These are phyloP conservation scores for Carex sylvatica DNA, from an alignment of 202 grass and related monocot species.

Conservation along the genomic window DNA sequence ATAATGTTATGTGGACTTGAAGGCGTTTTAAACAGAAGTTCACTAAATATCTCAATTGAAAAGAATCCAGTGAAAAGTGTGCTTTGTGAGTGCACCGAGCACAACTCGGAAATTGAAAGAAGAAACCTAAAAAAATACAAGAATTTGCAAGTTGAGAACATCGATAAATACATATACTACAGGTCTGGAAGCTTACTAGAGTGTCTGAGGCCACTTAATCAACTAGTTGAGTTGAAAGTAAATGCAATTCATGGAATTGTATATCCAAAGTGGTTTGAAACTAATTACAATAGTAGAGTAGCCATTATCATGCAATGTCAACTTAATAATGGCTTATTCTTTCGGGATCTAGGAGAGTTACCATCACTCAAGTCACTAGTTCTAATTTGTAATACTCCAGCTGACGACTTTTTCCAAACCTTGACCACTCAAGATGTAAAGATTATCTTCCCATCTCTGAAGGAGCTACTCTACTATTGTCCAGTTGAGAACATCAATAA, in stretches of 20 bases:
- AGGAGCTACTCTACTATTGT: not conserved
- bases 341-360: not conserved
- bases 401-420: not conserved
- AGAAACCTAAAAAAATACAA: too few relatives aligned
- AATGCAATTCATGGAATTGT: not conserved
- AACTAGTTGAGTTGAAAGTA: slow-evolving; percentile 2
- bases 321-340: not conserved
- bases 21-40: not conserved
- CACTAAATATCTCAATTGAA: slow-evolving; percentile 9
- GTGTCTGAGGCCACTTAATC: not conserved
- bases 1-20: not conserved
- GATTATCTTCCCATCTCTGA: not conserved
- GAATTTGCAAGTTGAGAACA: too few relatives aligned
- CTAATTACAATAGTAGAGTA: not conserved
- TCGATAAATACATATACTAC: not conserved
- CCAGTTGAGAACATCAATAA: too few relatives aligned
- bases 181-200: not conserved
- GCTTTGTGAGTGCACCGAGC: not conserved
- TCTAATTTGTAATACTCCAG: not conserved
- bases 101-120: too few relatives aligned
- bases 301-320: not conserved
- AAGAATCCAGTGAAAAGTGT: not conserved
- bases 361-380: not conserved
- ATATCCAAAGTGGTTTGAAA: not conserved
- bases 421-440: not conserved